phyloP scores from a whole-genome alignment of 2,329 filamentous ascomycete genomes.

The Chrysoporthe deuterocubensis region DNA sequence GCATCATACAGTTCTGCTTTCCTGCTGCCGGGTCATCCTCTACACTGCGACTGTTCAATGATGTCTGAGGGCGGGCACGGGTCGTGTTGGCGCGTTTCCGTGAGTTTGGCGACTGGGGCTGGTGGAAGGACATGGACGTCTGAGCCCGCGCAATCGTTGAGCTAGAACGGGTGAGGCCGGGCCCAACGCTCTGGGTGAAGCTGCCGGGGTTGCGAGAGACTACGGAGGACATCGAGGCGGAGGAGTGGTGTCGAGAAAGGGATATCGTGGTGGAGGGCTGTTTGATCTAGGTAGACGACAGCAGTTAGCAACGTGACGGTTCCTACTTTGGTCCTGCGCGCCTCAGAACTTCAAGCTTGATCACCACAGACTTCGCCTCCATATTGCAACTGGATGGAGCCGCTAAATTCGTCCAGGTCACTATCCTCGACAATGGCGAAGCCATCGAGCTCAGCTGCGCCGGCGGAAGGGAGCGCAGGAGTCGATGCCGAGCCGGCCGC shows the following conservation, averaged over 20 bases:
- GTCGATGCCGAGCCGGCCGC: neutral
- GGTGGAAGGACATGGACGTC: constrained; percentile 52
- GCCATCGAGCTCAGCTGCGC: neutral
- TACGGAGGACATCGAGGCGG: constrained; percentile 46
- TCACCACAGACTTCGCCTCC: constrained; percentile 15
- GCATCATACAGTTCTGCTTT: constrained; percentile 45
- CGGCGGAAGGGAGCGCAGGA: neutral
- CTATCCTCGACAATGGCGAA: neutral
- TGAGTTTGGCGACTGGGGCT: constrained; percentile 53
- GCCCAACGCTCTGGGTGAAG: constrained; percentile 63
- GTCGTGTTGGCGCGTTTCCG: constrained; percentile 44
- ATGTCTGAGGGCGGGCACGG: constrained; percentile 47
- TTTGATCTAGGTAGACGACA: constrained; percentile 40
- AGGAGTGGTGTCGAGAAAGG: constrained; percentile 44
- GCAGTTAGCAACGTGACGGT: constrained; percentile 10
- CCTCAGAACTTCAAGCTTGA: neutral
- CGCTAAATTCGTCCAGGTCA: constrained; percentile 13
- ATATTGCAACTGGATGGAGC: constrained; percentile 10
- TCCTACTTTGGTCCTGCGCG: neutral
- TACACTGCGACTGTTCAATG: constrained; percentile 40
- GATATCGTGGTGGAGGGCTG: constrained; percentile 37
- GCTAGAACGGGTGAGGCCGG: constrained; percentile 51
- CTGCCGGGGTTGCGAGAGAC: constrained; percentile 44
- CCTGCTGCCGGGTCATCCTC: constrained; percentile 35
- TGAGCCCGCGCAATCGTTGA: constrained; percentile 51